Evolutionary conservation across 805 yeast species (phyloP).

Genomic region (Isabelozyma gotoi): DNA sequence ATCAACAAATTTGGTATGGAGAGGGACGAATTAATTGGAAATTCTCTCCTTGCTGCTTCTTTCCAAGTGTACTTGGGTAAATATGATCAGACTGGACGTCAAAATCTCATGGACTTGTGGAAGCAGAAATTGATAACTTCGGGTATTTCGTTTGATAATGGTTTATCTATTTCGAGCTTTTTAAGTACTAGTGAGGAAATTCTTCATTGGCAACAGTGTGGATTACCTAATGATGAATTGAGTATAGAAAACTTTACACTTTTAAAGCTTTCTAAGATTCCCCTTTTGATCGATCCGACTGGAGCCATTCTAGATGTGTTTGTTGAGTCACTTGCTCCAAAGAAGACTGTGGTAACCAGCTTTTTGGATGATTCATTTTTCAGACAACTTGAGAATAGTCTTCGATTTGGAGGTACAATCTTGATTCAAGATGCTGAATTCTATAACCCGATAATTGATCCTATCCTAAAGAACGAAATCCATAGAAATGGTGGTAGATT

Average conservation of each 20-base stretch:
- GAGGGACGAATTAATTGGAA: conserved; percentile 56
- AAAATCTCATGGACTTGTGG: conserved; percentile 33
- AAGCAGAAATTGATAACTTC: conserved; percentile 27
- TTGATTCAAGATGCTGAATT: conserved; percentile 78
- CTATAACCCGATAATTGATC: conserved; percentile 70
- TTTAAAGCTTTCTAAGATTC: conserved; percentile 39
- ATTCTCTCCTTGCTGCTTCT: conserved; percentile 63
- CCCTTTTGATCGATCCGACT: conserved; percentile 75
- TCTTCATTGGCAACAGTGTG: conserved; percentile 51
- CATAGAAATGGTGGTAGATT: conserved; percentile 68
- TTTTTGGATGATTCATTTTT: conserved; percentile 67
- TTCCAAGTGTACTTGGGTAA: conserved; percentile 60
- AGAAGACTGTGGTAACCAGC: conserved; percentile 56
- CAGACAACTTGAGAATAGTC: conserved; percentile 72
- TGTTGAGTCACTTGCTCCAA: conserved; percentile 19
- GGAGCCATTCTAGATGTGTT: conserved; percentile 46
- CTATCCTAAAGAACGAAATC: conserved; percentile 61
- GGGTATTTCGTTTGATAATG: conserved; percentile 39
- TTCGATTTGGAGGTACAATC: conserved; percentile 78
- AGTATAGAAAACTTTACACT: conserved; percentile 64
- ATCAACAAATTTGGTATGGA: conserved; percentile 49
- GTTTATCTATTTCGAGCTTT: conserved; percentile 32
- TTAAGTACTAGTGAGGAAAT: conserved; percentile 42
- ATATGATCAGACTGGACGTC: conserved; percentile 50
- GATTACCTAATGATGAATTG: conserved; percentile 58